A percentile compares a stretch with the other conserved stretches of the same genome.
phyloP scores from a whole-genome alignment of 2,329 filamentous ascomycete genomes.

The Ploettnerulaceae sp. region DNA sequence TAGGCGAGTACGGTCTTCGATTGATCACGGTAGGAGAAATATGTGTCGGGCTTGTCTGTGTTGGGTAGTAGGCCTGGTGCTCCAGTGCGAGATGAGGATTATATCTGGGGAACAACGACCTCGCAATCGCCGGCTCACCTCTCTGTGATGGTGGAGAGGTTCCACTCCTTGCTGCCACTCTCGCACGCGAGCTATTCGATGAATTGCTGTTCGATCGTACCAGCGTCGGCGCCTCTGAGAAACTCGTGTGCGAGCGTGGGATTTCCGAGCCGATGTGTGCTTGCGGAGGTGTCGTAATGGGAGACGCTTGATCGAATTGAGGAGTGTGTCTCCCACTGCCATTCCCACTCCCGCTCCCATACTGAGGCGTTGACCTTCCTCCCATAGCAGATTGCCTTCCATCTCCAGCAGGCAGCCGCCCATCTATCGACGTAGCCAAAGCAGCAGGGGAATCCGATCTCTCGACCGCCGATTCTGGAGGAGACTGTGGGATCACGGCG shows the following conservation, averaged over 20 bases:
- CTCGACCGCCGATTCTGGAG: slow-evolving; percentile 23
- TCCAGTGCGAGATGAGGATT: slow-evolving; percentile 62
- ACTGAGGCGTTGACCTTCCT: slow-evolving; percentile 15
- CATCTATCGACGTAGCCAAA: slow-evolving; percentile 21
- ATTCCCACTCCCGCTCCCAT: slow-evolving; percentile 8
- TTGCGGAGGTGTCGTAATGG: slow-evolving; percentile 26
- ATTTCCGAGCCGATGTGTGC: slow-evolving; percentile 27
- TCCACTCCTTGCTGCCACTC: slow-evolving; percentile 34
- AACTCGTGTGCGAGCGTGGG: slow-evolving; percentile 45
- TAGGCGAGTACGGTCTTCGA: slow-evolving; percentile 53
- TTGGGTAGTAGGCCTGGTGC: slow-evolving; percentile 67
- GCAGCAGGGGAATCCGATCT: slow-evolving; percentile 24
- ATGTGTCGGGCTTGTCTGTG: slow-evolving; percentile 56
- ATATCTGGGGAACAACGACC: slow-evolving; percentile 73
- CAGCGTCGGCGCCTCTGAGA: slow-evolving; percentile 47
- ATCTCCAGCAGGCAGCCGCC: slow-evolving; percentile 21
- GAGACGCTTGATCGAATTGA: slow-evolving; percentile 15
- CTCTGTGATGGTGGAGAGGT: slow-evolving; percentile 24
- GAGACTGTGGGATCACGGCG: slow-evolving; percentile 22
- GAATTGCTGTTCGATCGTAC: slow-evolving; percentile 45
- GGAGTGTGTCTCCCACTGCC: slow-evolving; percentile 17
- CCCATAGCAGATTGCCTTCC: slow-evolving; percentile 21
- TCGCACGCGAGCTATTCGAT: slow-evolving; percentile 54
- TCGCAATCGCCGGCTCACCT: slow-evolving; percentile 42
- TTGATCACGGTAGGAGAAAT: slow-evolving; percentile 63